These are phyloP conservation scores for Pontederia paniculata DNA, from an alignment of 176 grass and related monocot genomes.

Conservation along the genomic window DNA sequence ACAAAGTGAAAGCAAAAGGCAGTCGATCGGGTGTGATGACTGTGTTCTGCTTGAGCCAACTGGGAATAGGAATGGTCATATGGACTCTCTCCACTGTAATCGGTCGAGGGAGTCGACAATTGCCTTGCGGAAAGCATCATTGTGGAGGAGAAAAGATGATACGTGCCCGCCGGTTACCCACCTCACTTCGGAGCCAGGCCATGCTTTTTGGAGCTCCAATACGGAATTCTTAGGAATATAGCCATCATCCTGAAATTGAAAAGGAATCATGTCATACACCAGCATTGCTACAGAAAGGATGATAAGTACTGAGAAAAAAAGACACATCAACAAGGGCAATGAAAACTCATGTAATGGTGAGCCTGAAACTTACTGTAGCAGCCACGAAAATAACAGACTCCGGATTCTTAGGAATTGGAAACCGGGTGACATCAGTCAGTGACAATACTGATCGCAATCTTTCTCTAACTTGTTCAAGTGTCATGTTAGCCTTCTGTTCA, in stretches of 20 bases:
- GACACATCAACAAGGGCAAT: not conserved
- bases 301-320: conserved; percentile 13
- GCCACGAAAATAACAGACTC: conserved; percentile 17
- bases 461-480: conserved; percentile 59
- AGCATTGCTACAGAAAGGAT: too few relatives aligned
- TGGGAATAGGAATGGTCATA: too few relatives aligned
- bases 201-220: conserved; percentile 79
- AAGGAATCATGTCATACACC: conserved; percentile 8
- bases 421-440: conserved; percentile 75
- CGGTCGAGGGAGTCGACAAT: conserved; percentile 65
- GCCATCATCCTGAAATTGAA: conserved; percentile 62
- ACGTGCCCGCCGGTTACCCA: conserved; percentile 87
- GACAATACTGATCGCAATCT: conserved; percentile 69
- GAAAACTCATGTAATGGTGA: too few relatives aligned
- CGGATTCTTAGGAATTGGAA: conserved; percentile 40
- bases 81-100: conserved; percentile 28
- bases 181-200: conserved; percentile 81
- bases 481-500: conserved; percentile 20
- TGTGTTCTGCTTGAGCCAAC: too few relatives aligned
- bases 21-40: too few relatives aligned
- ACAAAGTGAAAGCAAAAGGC: too few relatives aligned
- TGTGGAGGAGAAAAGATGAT: conserved; percentile 84
- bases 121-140: conserved; percentile 74
- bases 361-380: conserved; percentile 14
- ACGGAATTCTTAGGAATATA: conserved; percentile 92